A percentile compares a stretch with the other conserved stretches of the same genome.
phyloP scores from a whole-genome alignment of 2,329 filamentous ascomycete species.

The Sarocladium strictum region DNA sequence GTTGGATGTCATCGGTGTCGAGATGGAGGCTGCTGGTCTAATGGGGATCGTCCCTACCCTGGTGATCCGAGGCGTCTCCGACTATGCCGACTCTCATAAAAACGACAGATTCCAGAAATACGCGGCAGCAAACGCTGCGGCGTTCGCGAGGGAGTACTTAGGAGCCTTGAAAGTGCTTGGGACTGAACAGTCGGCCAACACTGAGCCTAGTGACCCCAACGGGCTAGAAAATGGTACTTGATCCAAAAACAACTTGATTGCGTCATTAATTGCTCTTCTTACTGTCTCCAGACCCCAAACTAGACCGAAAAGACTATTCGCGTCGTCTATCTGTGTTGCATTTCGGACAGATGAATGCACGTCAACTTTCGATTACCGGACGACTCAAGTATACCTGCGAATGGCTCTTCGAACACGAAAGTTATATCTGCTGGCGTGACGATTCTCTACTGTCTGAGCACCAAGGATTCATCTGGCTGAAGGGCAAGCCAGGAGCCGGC shows the following conservation, averaged over 20 bases:
- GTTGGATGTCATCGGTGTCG: conserved; percentile 17
- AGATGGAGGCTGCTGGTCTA: conserved; percentile 24
- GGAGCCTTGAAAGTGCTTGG: neutral
- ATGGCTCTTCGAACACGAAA: conserved; percentile 1
- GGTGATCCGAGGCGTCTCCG: conserved; percentile 29
- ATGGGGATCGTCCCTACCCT: conserved; percentile 22
- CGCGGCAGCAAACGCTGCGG: conserved; percentile 27
- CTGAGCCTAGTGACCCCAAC: no score
- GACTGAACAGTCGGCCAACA: no score
- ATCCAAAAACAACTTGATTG: no score
- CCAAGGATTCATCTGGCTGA: conserved; percentile 11
- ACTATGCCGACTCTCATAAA: conserved; percentile 34
- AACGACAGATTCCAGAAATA: conserved; percentile 29
- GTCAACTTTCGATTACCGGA: no score
- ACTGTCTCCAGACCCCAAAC: no score
- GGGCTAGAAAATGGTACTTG: no score
- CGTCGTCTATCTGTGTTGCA: no score
- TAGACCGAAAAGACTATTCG: no score
- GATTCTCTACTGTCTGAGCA: neutral
- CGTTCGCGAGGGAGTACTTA: conserved; percentile 12
- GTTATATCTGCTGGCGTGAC: conserved; percentile 10
- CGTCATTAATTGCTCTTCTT: no score
- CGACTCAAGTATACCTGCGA: conserved; percentile 27
- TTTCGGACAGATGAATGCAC: no score
- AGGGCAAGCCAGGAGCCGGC: conserved; percentile 10